Conservation (phyloP, 345 rosid species). For the Citrus inodora region DNA sequence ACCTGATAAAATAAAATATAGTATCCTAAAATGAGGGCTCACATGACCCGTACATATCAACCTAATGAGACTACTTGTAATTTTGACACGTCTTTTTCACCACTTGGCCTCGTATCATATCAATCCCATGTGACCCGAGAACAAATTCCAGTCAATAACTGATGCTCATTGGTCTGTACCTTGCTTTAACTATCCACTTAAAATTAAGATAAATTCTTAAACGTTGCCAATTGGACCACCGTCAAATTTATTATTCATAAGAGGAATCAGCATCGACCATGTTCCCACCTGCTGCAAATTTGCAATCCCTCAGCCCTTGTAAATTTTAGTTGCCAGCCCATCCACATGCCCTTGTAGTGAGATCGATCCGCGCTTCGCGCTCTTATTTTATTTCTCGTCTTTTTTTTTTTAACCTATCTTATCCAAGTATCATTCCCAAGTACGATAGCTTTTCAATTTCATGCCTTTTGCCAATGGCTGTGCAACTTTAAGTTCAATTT, state of each 20-base stretch:
- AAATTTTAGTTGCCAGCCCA: conserved; percentile 16
- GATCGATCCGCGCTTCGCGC: conserved; percentile 54
- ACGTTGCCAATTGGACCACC: background rate
- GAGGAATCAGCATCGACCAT: background rate
- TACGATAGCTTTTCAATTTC: conserved; percentile 4
- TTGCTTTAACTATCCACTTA: background rate
- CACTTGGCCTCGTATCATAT: background rate
- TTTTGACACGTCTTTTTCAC: background rate
- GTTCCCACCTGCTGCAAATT: conserved; percentile 13
- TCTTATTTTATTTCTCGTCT: conserved; percentile 14
- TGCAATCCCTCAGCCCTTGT: conserved; percentile 15
- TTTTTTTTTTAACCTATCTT: conserved; percentile 8
- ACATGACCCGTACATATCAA: background rate
- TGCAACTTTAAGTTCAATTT: background rate
- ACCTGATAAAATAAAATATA: background rate
- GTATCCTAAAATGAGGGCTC: background rate
- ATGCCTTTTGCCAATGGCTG: background rate
- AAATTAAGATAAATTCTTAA: background rate
- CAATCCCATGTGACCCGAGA: background rate
- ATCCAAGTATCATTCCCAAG: conserved; percentile 18
- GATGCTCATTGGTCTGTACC: background rate
- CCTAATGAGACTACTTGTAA: background rate
- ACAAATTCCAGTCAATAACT: background rate
- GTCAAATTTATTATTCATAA: background rate
- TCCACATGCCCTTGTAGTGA: conserved; percentile 44